Evolutionary conservation across 2,329 filamentous ascomycete species (phyloP).

Genomic region (Colletotrichum viniferum): DNA sequence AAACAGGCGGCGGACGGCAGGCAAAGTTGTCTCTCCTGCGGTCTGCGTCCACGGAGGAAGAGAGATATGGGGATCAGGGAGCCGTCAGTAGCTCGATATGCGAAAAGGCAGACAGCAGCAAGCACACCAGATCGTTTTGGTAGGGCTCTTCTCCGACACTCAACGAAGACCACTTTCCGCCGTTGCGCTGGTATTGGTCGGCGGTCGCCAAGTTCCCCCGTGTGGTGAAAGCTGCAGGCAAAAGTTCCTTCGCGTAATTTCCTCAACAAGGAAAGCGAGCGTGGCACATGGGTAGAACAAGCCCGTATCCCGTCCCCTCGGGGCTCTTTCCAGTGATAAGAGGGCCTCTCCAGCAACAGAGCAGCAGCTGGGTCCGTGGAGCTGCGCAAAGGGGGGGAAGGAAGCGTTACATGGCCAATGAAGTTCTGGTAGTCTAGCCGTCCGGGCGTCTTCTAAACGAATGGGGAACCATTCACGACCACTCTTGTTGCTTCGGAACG

Average conservation of each 20-base stretch:
- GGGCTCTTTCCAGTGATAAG: slow-evolving; percentile 17
- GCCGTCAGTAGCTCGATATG: background rate
- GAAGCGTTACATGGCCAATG: slow-evolving; percentile 20
- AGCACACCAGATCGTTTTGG: background rate
- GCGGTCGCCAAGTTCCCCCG: slow-evolving; percentile 37
- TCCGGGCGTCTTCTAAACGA: slow-evolving; percentile 20
- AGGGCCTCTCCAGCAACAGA: background rate
- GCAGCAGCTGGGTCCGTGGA: slow-evolving; percentile 12
- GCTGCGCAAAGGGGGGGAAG: slow-evolving; percentile 5
- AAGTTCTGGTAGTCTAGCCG: background rate
- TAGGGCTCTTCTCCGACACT: background rate
- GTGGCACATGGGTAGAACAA: slow-evolving; percentile 25
- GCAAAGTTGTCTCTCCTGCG: background rate
- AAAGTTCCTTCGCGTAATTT: slow-evolving; percentile 45
- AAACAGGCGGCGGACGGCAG: background rate
- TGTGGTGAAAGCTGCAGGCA: slow-evolving; percentile 37
- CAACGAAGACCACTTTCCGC: slow-evolving; percentile 15
- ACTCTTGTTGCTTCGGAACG: slow-evolving; percentile 8
- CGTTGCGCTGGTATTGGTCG: slow-evolving; percentile 25
- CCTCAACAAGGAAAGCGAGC: slow-evolving; percentile 39
- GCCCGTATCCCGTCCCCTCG: slow-evolving; percentile 17
- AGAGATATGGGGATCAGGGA: slow-evolving; percentile 25
- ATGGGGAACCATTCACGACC: slow-evolving; percentile 13
- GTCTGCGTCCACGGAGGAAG: background rate
- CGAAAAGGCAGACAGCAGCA: background rate